These are phyloP conservation scores for Apiotrichum mycotoxinovorans DNA, from an alignment of 1,284 basidiomycete genomes.

Conservation along the genomic window DNA sequence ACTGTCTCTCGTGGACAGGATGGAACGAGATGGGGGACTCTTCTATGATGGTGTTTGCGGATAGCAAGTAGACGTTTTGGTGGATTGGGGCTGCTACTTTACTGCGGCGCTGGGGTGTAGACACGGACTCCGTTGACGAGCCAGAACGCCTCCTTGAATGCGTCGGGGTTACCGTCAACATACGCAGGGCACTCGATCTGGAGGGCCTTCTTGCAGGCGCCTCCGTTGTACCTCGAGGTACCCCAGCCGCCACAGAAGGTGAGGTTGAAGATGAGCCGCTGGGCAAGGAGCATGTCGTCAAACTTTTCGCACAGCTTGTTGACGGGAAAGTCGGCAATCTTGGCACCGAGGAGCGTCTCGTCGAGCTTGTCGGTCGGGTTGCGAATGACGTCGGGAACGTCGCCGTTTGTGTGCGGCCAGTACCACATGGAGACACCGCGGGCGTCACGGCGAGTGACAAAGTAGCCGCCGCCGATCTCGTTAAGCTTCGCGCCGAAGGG, in stretches of 20 bases:
- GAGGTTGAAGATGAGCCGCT: conserved; percentile 39
- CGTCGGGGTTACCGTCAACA: conserved; percentile 53
- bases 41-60: too few relatives aligned
- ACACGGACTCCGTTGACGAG: conserved; percentile 59
- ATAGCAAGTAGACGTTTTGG: too few relatives aligned
- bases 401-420: conserved; percentile 6
- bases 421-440: conserved; percentile 10
- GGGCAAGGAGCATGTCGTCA: conserved; percentile 3
- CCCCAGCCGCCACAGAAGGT: conserved; percentile 48
- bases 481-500: conserved; percentile 36
- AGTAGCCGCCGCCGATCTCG: conserved; percentile 68
- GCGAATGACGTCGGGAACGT: conserved; percentile 2
- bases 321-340: conserved; percentile 14
- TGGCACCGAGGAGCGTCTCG: conserved; percentile 9
- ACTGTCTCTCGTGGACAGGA: too few relatives aligned
- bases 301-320: conserved; percentile 9
- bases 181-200: neutral
- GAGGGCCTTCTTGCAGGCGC: neutral
- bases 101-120: conserved; percentile 48
- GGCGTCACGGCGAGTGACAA: conserved; percentile 56
- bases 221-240: neutral
- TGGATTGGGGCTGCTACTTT: too few relatives aligned
- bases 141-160: conserved; percentile 62
- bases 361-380: conserved; percentile 1
- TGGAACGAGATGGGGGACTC: too few relatives aligned